These are phyloP conservation scores for Didymella segeticola DNA, from an alignment of 2,329 filamentous ascomycete species.

Conservation along the genomic window DNA sequence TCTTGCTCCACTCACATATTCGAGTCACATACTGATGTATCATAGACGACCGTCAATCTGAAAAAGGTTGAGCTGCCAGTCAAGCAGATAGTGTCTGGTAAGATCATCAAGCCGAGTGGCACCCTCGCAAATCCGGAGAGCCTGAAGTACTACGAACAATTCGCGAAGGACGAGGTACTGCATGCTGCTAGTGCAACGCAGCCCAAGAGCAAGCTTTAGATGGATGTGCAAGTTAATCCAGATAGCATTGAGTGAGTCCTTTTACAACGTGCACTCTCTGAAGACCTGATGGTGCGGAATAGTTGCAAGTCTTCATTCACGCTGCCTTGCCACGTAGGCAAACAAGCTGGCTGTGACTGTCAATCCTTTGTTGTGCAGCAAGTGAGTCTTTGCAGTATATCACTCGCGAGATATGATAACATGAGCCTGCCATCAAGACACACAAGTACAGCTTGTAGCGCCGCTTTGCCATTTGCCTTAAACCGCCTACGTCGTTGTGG, in stretches of 20 bases:
- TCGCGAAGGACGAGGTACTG: slow-evolving; percentile 70
- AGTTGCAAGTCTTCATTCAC: too few relatives aligned
- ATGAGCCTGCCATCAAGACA: too few relatives aligned
- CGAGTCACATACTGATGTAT: not conserved
- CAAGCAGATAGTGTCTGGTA: slow-evolving; percentile 82
- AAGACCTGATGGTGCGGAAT: too few relatives aligned
- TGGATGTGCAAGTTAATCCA: not conserved
- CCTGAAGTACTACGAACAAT: slow-evolving; percentile 79
- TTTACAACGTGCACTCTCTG: not conserved
- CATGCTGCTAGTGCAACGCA: slow-evolving; percentile 18
- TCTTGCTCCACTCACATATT: not conserved
- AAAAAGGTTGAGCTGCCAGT: slow-evolving; percentile 88
- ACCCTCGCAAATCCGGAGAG: slow-evolving; percentile 79
- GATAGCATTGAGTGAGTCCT: not conserved
- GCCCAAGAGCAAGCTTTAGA: slow-evolving; percentile 36
- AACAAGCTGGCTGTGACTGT: too few relatives aligned
- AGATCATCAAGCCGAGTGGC: slow-evolving; percentile 75
- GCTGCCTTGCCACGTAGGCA: too few relatives aligned
- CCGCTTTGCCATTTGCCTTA: too few relatives aligned
- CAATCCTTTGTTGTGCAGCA: too few relatives aligned
- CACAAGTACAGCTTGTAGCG: too few relatives aligned
- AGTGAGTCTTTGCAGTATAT: too few relatives aligned
- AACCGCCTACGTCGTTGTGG: too few relatives aligned
- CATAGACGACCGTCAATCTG: slow-evolving; percentile 77
- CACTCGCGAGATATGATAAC: too few relatives aligned